Percentiles rank a stretch among this genome's conserved stretches.
phyloP scores from a whole-genome alignment of 2,329 filamentous ascomycete genomes.

The Arthrobotrys entomopaga region DNA sequence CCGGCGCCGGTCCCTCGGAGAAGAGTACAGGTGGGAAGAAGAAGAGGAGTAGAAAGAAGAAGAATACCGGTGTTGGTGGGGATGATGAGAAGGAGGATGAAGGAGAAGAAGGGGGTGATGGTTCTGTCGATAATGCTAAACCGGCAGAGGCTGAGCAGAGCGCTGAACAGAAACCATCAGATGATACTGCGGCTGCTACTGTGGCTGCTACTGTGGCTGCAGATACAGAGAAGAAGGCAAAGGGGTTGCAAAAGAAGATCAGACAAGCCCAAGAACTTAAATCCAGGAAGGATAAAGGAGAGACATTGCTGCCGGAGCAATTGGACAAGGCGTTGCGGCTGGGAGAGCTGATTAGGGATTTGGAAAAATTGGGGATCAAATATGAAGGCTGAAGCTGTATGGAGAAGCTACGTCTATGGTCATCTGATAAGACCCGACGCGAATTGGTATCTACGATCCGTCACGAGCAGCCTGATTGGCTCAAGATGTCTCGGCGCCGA shows the following conservation, averaged over 20 bases:
- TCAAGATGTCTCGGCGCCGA: too few species aligned
- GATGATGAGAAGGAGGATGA: constrained; percentile 22
- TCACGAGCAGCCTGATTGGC: too few species aligned
- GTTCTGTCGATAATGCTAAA: constrained; percentile 49
- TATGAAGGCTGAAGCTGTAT: constrained; percentile 59
- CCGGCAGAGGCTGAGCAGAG: neutral
- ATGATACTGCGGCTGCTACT: constrained; percentile 10
- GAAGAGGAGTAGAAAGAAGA: constrained; percentile 66
- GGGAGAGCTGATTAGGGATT: constrained; percentile 87
- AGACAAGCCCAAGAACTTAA: constrained; percentile 91
- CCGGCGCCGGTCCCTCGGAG: constrained; percentile 62
- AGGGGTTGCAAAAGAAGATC: constrained; percentile 91
- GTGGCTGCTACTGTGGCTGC: constrained; percentile 55
- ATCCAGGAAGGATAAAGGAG: constrained; percentile 88
- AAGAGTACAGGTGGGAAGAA: constrained; percentile 60
- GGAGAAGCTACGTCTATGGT: neutral
- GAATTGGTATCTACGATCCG: neutral
- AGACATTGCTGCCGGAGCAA: constrained; percentile 87
- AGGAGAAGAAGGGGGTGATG: constrained; percentile 12
- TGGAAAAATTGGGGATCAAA: constrained; percentile 86
- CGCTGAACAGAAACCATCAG: neutral
- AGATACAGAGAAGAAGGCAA: constrained; percentile 83
- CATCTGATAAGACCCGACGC: neutral
- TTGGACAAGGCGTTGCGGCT: constrained; percentile 98
- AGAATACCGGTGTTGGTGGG: constrained; percentile 6